phyloP scores from a whole-genome alignment of 2,329 filamentous ascomycete genomes.

The Coniochaeta prunicola region DNA sequence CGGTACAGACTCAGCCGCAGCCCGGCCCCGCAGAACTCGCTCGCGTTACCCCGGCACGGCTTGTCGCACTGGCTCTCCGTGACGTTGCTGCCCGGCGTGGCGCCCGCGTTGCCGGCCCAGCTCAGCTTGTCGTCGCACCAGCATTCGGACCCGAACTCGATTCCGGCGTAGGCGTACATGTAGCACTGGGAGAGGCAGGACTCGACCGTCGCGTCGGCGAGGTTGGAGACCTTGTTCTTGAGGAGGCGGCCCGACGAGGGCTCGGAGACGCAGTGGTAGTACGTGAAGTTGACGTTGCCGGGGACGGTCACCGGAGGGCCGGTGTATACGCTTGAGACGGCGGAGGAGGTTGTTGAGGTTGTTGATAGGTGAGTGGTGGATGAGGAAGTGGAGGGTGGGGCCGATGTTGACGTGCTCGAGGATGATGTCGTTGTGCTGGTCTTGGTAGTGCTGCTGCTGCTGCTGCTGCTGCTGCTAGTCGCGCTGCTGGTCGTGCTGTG shows the following conservation, averaged over 20 bases:
- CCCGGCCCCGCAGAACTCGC: conserved; percentile 11
- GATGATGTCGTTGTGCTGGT: neutral
- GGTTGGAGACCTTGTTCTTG: neutral
- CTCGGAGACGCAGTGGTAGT: conserved; percentile 1
- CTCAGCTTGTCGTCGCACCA: conserved; percentile 16
- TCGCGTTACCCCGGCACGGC: conserved; percentile 16
- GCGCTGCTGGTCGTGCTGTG: neutral
- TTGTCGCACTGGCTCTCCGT: conserved; percentile 15
- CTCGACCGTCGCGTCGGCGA: conserved; percentile 4
- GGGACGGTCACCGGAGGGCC: neutral
- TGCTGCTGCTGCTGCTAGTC: neutral
- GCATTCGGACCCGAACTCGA: conserved; percentile 12
- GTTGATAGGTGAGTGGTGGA: neutral
- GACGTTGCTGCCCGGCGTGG: neutral
- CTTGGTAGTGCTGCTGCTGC: neutral
- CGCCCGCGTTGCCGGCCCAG: neutral
- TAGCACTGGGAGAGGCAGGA: conserved; percentile 9
- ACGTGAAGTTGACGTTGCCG: conserved; percentile 4
- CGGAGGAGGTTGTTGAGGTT: neutral
- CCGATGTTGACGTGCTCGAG: neutral
- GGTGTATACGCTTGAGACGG: neutral
- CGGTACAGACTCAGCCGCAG: conserved; percentile 4
- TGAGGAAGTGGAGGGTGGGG: neutral
- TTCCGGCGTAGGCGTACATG: conserved; percentile 9
- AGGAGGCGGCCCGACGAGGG: conserved; percentile 1